Base-by-base conservation (phyloP, 2,329 filamentous ascomycete species). In the Paraphoma chrysanthemicola region DNA sequence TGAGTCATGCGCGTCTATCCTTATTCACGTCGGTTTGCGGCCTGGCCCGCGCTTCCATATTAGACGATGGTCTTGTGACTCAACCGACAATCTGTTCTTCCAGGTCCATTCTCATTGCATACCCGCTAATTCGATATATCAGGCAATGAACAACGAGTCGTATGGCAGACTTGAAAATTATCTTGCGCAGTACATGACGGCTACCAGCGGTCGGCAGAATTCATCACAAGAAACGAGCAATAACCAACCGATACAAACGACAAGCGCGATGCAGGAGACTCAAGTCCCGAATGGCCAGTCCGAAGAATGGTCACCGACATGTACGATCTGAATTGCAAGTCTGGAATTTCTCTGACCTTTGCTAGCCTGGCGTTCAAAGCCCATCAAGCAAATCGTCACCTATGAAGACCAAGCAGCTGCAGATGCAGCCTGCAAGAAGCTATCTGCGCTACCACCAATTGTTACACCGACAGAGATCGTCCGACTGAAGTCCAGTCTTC, bases 401-500 rank as follows among this genome's bases (percentile, higher is more conserved):
- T 94, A 94, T 74, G 83, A 86, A 3, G 87, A 93, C 69, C 74
- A 81, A 41, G 73, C 78, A 12, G 85, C 84, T 18, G 83, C 93
- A 39, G 77, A 83, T 49, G 83, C 83, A 45, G 86, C 90, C 12
- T 79, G 88, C 44, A 75, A 79, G 1, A 89, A 92, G 76, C 87
- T 95, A 38, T 78, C 83, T 46, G 83, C 82, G 29, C 82, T 95
- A 8, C 91, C 92, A 6, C 91, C 91, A 23, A 86, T 95, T 47
- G 92, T 95, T 30, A 91, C 91, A 54, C 89, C 91, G 4, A 83
- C 84, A 47, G 92, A 95, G 77, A 96, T 99, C 71, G 83, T 86
- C 66, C 89, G 87, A 61, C 85, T 99, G 51, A 93, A 93, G 73
- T 83, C 86, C 50, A 89, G 87, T 68, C 84, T 99, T 18, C 87